Base-by-base conservation (phyloP, 768 basidiomycete species). In the Collybia nuda region DNA sequence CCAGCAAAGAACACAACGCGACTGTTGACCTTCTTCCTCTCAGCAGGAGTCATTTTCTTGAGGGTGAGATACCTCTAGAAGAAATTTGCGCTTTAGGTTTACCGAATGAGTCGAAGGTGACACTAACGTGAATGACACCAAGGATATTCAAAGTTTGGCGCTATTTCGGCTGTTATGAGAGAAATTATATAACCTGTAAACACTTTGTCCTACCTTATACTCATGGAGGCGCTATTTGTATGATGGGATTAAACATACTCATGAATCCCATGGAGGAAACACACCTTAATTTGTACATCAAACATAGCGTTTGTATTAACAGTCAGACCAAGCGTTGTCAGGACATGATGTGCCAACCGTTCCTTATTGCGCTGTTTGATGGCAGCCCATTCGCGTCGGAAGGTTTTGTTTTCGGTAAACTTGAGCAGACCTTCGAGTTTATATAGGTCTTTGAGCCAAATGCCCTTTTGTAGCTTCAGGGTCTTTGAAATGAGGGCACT, bases 1-100 rank as follows among this genome's bases (percentile, higher is more conserved):
- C 97, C 96, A 26, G 93, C 96, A 56, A 99, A 98, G 77, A 99
- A 90, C n/a, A 93, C 88, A 17, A 93, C 93, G 46, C 85, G 81
- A n/a, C 84, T 88, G 57, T 81, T 84, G 56, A 88, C 80, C 65
- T 89, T 90, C 75, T 88, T 88, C 61, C 89, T 81, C 65, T 97
- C 85, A 23, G 69, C 85, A 0, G 89, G 80, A 2, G 77, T 75
- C 84, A 96, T 83, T 26, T 67, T 76, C 74, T 98, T 98, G 68
- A 97, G 67, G 8, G 69, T 71, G 44, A 94, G 72, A 70, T 96
- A 97, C 42, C 92, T 81, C 86, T 93, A 64, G 40, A 56, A 4
- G 54, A 19, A 48, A 56, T 29, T n/a, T 44, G 29, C 35, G 28
- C 23, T 12, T 23, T 24, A 6, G 29, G 38, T 32, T 12, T 40